Evolutionary conservation across 2,329 filamentous ascomycete species (phyloP).

Genomic region (Hypoxylon sp.): DNA sequence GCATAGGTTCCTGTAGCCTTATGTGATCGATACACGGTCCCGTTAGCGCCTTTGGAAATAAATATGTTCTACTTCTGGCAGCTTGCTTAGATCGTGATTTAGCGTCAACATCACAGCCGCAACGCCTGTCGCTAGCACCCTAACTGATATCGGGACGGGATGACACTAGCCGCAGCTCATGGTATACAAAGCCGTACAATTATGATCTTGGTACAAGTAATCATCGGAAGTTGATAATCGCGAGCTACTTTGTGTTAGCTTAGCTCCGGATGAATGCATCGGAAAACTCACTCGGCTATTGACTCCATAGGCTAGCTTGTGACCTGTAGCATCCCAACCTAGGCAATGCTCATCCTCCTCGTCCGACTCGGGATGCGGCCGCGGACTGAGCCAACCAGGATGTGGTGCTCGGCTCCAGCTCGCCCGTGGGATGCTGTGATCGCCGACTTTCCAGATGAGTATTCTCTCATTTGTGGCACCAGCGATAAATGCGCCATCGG

Average conservation of each 20-base stretch:
- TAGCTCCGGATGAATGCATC: neutral
- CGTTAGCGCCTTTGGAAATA: neutral
- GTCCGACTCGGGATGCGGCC: slow-evolving; percentile 63
- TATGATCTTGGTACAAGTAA: slow-evolving; percentile 34
- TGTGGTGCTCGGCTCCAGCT: slow-evolving; percentile 69
- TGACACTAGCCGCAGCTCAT: neutral
- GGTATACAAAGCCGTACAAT: slow-evolving; percentile 15
- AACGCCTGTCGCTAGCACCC: slow-evolving; percentile 3
- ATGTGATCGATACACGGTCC: neutral
- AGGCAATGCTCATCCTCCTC: slow-evolving; percentile 72
- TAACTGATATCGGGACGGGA: neutral
- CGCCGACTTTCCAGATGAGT: slow-evolving; percentile 74
- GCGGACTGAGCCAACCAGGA: slow-evolving; percentile 69
- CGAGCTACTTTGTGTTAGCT: slow-evolving; percentile 55
- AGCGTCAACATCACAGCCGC: slow-evolving; percentile 4
- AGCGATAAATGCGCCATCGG: slow-evolving; percentile 72
- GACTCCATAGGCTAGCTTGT: slow-evolving; percentile 72
- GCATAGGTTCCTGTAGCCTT: neutral
- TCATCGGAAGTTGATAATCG: slow-evolving; percentile 64
- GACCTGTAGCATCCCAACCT: slow-evolving; percentile 71
- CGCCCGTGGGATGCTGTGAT: slow-evolving; percentile 67
- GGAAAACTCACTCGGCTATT: slow-evolving; percentile 68
- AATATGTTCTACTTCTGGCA: neutral
- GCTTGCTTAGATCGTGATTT: neutral
- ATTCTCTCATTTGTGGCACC: slow-evolving; percentile 69